Conservation (phyloP, 768 basidiomycete species). For the Mycena alexandri region DNA sequence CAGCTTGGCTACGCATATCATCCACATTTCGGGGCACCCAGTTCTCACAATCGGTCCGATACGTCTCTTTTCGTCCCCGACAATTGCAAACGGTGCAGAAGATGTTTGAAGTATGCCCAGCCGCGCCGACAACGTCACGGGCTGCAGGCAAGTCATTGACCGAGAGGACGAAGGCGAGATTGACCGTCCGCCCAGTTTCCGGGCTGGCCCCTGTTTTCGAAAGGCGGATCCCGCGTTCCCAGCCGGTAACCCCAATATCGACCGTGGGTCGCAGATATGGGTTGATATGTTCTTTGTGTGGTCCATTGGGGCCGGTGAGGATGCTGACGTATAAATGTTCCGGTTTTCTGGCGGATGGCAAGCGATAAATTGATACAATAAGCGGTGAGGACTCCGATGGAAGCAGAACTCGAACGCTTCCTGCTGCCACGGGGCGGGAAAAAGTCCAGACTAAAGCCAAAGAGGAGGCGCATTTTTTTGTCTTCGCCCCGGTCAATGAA, state of each 20-base stretch:
- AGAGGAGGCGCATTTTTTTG: conserved; percentile 33
- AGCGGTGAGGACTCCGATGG: conserved; percentile 43
- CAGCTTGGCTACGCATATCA: conserved; percentile 25
- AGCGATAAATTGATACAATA: conserved; percentile 44
- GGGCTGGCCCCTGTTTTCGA: no score
- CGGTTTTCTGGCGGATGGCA: conserved; percentile 40
- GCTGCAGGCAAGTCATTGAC: no score
- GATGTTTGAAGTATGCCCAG: conserved; percentile 31
- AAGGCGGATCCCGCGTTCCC: no score
- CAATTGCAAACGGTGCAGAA: conserved; percentile 42
- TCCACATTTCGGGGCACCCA: conserved; percentile 26
- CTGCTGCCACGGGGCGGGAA: conserved; percentile 43
- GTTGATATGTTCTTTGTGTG: conserved; percentile 40
- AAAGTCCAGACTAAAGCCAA: conserved; percentile 43
- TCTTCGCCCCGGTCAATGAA: conserved; percentile 34
- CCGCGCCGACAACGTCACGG: no score
- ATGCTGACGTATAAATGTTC: conserved; percentile 46
- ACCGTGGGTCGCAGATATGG: conserved; percentile 43
- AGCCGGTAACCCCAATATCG: no score
- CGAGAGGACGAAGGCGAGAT: no score
- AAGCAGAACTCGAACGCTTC: conserved; percentile 31
- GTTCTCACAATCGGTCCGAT: conserved; percentile 24
- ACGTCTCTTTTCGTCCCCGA: conserved; percentile 15
- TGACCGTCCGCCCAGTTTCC: no score
- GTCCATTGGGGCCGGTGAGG: conserved; percentile 43